Base-by-base conservation (phyloP, 2,329 filamentous ascomycete species). In the Parastagonospora avenae region DNA sequence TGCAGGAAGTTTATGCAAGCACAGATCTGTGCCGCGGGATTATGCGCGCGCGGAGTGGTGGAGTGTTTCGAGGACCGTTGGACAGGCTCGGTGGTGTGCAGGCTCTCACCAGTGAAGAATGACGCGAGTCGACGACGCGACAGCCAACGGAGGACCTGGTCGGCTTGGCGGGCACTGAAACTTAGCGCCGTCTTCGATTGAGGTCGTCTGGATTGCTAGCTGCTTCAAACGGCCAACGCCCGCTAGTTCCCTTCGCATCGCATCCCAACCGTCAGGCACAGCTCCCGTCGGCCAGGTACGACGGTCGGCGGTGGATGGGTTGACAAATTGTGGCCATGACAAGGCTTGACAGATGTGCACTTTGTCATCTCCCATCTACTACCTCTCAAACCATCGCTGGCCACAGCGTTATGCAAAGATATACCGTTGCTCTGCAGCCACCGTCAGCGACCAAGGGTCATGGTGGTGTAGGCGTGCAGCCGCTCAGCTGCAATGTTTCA, bases 31-130 rank as follows among this genome's bases (percentile, higher is more conserved):
- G 50, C 10, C 48, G 51, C 32, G 48, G 36, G 36, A 46, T 57
- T 54, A 59, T 62, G 58, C 57, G 50, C 14, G 19, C 14, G 27
- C 28, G 28, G 28, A 35, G 28, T 37, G 43, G 33, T 38, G 48
- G 57, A 35, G 57, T 54, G 65, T 70, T 68, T 70, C 66, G 66
- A 37, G 59, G 48, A 51, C 50, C 53, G 52, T 52, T 48, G 43
- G 39, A 42, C 33, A 32, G n/a, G 30, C 8, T n/a, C 10, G 36
- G 12, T 12, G 43, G 16, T 42, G 43, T 42, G 24, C 15, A 40
- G 37, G 37, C 37, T 8, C 16, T 12, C 37, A 28, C 19, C 24
- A 28, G 37, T 12, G 9, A 12, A 40, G 19, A 24, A 56, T 60
- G 57, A 60, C 56, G 61, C 58, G 62, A 60, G 49, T 46, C 44